Base-by-base conservation (phyloP, 2,329 filamentous ascomycete species). In the Cyphellophora attinorum region DNA sequence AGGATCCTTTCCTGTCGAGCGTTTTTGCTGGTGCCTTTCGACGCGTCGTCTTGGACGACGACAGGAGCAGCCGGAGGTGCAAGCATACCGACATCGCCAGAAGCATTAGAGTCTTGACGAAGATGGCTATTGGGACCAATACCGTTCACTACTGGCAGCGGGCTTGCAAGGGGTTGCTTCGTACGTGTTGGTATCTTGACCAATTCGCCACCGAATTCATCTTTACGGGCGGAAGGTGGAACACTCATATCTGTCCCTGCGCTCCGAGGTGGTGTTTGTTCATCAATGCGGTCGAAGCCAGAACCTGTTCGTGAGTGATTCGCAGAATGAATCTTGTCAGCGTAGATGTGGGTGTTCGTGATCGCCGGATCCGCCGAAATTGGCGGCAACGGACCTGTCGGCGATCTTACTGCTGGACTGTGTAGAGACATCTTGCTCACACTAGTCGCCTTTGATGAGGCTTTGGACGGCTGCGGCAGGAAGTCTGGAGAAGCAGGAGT, bases 321-420 rank as follows among this genome's bases (percentile, higher is more conserved):
- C 14, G 35, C 27, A 5, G 40, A 39, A 13, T 32, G 35, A 5
- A 41, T n/a, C n/a, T 25, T 25, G n/a, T 25, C 33, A 21, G 55
- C 57, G 41, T 57, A 61, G 29, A 61, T 58, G 41, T 61, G 56
- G 11, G 62, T 35, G 42, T 63, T 75, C 57, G 41, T 68, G 49
- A 57, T 57, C 47, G 51, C 66, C 56, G 48, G 56, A 44, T 50
- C 71, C 57, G 49, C 64, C 29, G 40, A 49, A 14, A 46, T 49
- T 31, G 57, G 65, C 5, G 56, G 54, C 15, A 60, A 43, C 11
- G 59, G 52, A 5, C 49, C 50, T 33, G 56, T 47, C 29, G 53
- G 58, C n/a, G 59, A 55, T 45, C 60, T 64, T 4, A 57, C 31
- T 2, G 51, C 51, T 11, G 55, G 55, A 5, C 57, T 47, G 4